Evolutionary conservation across 139 green algal species (phyloP).

Genomic region (Closterium sp.): DNA sequence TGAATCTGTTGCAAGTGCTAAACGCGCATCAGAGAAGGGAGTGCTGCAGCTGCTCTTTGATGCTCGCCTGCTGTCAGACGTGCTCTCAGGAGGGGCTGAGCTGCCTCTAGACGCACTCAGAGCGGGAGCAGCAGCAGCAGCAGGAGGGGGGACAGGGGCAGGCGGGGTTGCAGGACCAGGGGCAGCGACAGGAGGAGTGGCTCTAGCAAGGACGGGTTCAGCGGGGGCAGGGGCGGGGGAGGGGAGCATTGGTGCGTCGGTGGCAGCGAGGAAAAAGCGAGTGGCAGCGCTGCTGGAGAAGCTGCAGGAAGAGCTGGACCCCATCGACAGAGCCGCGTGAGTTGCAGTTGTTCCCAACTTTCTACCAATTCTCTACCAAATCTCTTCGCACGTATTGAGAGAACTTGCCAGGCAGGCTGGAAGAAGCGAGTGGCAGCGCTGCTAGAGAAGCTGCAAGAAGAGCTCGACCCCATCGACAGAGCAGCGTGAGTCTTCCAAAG

Average conservation of each 20-base stretch:
- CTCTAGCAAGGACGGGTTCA: too few relatives aligned
- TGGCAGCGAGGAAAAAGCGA: background rate
- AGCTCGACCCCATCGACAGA: background rate
- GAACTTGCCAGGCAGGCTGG: background rate
- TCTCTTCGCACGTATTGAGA: too few relatives aligned
- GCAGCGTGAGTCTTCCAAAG: background rate
- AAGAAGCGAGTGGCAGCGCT: background rate
- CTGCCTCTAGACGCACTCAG: background rate
- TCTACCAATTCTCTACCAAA: too few relatives aligned
- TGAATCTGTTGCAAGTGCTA: background rate
- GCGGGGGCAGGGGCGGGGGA: background rate
- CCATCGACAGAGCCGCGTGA: slow-evolving; percentile 95
- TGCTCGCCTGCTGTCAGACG: background rate
- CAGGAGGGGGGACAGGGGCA: background rate
- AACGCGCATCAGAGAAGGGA: background rate
- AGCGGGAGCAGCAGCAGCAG: background rate
- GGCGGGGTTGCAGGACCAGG: background rate
- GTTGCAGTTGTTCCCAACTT: too few relatives aligned
- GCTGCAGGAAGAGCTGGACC: slow-evolving; percentile 72
- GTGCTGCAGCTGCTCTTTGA: background rate
- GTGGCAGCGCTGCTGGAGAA: slow-evolving; percentile 51
- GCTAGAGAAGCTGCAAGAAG: background rate
- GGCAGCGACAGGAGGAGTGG: background rate
- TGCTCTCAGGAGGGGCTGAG: background rate
- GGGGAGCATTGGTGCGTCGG: background rate